These are phyloP conservation scores for Physcia stellaris DNA, from an alignment of 495 filamentous ascomycete genomes.

Conservation along the genomic window DNA sequence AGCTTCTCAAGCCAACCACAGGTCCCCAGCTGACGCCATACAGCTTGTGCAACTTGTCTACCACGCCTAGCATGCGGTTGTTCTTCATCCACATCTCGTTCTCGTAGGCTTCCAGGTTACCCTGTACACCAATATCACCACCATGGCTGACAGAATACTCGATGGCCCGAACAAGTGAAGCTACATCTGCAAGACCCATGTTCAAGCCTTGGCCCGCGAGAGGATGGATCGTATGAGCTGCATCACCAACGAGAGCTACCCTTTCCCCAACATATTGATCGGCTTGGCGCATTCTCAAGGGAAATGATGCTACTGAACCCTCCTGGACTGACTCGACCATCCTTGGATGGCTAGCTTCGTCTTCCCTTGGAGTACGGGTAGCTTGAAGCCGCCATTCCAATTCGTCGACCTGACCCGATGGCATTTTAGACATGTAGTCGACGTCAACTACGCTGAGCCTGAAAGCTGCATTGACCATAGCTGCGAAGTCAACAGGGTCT, in stretches of 20 bases:
- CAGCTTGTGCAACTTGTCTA: constrained; percentile 88
- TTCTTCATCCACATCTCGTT: constrained; percentile 68
- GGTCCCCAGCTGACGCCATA: constrained; percentile 66
- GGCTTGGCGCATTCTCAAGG: constrained; percentile 78
- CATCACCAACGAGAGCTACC: constrained; percentile 81
- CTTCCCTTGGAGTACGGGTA: constrained; percentile 43
- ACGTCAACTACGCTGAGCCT: constrained; percentile 67
- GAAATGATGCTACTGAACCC: constrained; percentile 77
- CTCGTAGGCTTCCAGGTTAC: constrained; percentile 68
- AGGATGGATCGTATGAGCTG: constrained; percentile 88
- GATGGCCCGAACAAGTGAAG: constrained; percentile 58
- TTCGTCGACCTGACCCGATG: constrained; percentile 54
- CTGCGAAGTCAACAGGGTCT: constrained; percentile 53
- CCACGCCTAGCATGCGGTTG: constrained; percentile 73
- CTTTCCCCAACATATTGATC: constrained; percentile 82
- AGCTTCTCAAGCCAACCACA: constrained; percentile 58
- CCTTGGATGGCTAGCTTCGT: constrained; percentile 27
- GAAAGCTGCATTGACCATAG: constrained; percentile 91
- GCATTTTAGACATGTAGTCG: constrained; percentile 55
- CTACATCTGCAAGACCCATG: constrained; percentile 77
- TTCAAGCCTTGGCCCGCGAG: constrained; percentile 92
- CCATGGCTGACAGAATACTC: constrained; percentile 67
- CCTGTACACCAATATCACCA: constrained; percentile 63
- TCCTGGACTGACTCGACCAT: constrained; percentile 54
- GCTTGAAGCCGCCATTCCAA: constrained; percentile 67